phyloP scores from a whole-genome alignment of 768 basidiomycete genomes.

The Lactarius psammicola region DNA sequence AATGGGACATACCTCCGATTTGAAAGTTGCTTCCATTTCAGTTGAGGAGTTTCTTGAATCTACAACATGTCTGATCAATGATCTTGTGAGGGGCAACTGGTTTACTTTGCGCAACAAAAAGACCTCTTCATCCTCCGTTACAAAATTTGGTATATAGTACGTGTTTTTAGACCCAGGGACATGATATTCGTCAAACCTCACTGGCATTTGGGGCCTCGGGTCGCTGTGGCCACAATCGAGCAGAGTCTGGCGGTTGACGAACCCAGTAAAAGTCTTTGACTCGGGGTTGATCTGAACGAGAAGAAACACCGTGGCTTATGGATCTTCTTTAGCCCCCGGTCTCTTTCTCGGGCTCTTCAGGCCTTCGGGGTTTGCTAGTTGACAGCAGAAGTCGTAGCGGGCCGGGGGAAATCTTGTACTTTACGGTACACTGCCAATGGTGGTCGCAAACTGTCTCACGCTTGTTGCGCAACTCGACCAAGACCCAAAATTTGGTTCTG shows the following conservation, averaged over 20 bases:
- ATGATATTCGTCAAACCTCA: constrained; percentile 10
- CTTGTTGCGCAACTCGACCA: neutral
- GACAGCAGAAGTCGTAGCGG: too few species aligned
- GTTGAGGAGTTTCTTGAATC: constrained; percentile 77
- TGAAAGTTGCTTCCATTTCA: constrained; percentile 74
- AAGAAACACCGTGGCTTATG: neutral
- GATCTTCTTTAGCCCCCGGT: constrained; percentile 10
- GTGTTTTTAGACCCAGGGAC: constrained; percentile 41
- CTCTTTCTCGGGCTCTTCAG: neutral
- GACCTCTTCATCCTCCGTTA: constrained; percentile 69
- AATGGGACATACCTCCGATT: constrained; percentile 59
- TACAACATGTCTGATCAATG: constrained; percentile 34
- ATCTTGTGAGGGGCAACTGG: constrained; percentile 4
- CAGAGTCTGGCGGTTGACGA: neutral
- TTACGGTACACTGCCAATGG: too few species aligned
- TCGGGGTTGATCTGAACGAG: neutral
- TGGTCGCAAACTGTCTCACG: too few species aligned
- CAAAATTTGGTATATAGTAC: constrained; percentile 77
- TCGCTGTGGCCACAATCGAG: neutral
- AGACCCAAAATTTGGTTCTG: constrained; percentile 7
- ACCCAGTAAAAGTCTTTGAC: neutral
- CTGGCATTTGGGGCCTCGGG: neutral
- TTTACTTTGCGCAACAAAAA: constrained; percentile 75
- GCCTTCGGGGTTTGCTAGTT: too few species aligned
- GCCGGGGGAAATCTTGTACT: too few species aligned